Conservation (phyloP, 345 rosid genomes). For the Abelmoschus esculentus region DNA sequence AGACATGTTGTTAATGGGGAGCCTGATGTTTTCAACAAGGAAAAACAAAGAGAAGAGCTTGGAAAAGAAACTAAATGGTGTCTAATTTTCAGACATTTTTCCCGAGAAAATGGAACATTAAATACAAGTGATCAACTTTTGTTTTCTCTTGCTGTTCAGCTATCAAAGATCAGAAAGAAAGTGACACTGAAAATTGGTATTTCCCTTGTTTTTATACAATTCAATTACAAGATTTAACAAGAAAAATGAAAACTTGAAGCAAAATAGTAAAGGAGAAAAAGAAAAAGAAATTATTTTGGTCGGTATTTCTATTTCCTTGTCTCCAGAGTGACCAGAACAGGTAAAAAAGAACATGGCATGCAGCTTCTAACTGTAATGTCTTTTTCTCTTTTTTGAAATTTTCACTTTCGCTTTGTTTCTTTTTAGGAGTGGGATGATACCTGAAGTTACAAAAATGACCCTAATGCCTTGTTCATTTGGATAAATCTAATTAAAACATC, state of each 20-base stretch:
- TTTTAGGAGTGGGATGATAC: background rate
- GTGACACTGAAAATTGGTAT: background rate
- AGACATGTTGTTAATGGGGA: constrained; percentile 32
- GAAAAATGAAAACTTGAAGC: background rate
- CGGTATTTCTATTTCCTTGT: constrained; percentile 29
- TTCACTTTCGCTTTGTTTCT: background rate
- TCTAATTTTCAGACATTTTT: constrained; percentile 33
- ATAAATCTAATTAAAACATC: background rate
- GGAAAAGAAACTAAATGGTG: background rate
- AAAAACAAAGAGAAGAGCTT: constrained; percentile 12
- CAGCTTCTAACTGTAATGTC: background rate
- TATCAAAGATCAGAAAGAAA: background rate
- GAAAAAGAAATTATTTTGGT: constrained; percentile 24
- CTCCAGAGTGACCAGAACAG: constrained; percentile 14
- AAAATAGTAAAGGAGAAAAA: background rate
- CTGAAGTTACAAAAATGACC: constrained; percentile 26
- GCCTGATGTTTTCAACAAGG: background rate
- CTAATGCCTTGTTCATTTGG: constrained; percentile 1
- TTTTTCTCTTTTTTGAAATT: background rate
- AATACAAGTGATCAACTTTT: background rate
- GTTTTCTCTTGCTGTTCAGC: background rate
- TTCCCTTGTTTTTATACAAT: background rate
- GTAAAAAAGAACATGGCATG: background rate
- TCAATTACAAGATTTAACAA: background rate
- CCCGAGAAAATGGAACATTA: background rate